Evolutionary conservation across 2,329 filamentous ascomycete species (phyloP), one percentile per base, ranked within the genome.

Genomic region (Aureobasidium uvarum): DNA sequence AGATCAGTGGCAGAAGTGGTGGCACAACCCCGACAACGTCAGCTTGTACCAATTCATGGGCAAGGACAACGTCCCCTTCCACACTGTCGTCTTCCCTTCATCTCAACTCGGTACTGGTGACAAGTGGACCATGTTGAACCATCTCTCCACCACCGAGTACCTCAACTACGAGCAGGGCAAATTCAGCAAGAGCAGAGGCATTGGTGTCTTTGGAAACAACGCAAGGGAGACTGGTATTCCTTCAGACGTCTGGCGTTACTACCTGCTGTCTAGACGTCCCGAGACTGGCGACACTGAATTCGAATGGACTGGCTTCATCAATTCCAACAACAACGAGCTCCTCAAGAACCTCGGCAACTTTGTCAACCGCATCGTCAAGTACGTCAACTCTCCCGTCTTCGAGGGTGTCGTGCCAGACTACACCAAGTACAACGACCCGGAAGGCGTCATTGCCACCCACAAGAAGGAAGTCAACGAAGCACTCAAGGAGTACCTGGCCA

Each of bases 21-120:
- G 93, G 93, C 88, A 89, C 74, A 89, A 96, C 76, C 91, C 92
- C 0, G 89, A 96, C 51, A 84, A 96, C 39, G 92, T 97, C 55
- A 85, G 89, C 74, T 85, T 97, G 14, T 96, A 95, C 77, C 93
- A 97, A 79, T 96, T 97, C 82, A 91, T 96, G 86, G 93, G 93
- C 79, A 97, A 96, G 77, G 90, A 94, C 76, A 93, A 94, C 70
- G 90, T 91, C 18, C 87, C 87, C 7, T 95, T 94, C 82, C 92
- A 96, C 80, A 90, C 89, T 51, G 90, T 96, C 72, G 92, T 96
- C 74, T 97, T 96, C 82, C 94, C 94, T 1, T 90, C 86, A 36
- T 92, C 88, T 48, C 90, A 96, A 76, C 83, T 97, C 13, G 93
- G 93, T 66, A 94, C 92, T 0, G 82, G 84, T 51, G 89, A 96